These are phyloP conservation scores for Dryadomyces quercivorus DNA, from an alignment of 2,329 filamentous ascomycete genomes.

Conservation along the genomic window DNA sequence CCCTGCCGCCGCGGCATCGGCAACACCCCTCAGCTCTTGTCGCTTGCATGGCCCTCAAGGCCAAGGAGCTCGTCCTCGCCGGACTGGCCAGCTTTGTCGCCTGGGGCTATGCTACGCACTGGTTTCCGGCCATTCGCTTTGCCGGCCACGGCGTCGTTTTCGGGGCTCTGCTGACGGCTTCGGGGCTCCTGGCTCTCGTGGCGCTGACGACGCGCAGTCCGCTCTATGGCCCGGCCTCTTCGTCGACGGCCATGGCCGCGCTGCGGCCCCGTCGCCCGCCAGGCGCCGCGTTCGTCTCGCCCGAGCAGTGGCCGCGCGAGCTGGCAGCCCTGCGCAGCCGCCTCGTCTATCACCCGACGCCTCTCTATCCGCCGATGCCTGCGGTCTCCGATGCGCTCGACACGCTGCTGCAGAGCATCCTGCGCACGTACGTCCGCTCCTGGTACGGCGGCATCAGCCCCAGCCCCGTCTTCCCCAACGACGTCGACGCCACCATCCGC, in stretches of 20 bases:
- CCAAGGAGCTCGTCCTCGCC: conserved; percentile 58
- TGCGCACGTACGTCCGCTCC: conserved; percentile 72
- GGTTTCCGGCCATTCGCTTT: conserved; percentile 73
- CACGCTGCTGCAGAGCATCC: conserved; percentile 60
- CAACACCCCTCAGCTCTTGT: background rate
- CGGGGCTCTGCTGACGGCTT: conserved; percentile 47
- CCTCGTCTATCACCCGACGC: conserved; percentile 53
- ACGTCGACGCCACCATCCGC: conserved; percentile 73
- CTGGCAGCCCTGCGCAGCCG: conserved; percentile 51
- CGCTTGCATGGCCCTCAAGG: conserved; percentile 52
- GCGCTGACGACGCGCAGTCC: conserved; percentile 19
- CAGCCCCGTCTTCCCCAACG: conserved; percentile 66
- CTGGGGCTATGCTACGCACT: conserved; percentile 78
- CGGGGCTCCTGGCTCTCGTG: conserved; percentile 45
- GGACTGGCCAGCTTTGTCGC: conserved; percentile 63
- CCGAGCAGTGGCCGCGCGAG: conserved; percentile 58
- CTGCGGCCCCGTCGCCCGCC: background rate
- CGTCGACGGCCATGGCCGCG: background rate
- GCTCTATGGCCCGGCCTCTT: background rate
- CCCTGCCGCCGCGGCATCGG: no score
- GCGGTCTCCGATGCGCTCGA: conserved; percentile 72
- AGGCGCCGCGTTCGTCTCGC: conserved; percentile 41
- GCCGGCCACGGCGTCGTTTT: conserved; percentile 70
- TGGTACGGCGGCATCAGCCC: conserved; percentile 86
- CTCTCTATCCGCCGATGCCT: conserved; percentile 65